These are phyloP conservation scores for Protomyces macrosporus DNA, from an alignment of 1,139 yeast species.

Conservation along the genomic window DNA sequence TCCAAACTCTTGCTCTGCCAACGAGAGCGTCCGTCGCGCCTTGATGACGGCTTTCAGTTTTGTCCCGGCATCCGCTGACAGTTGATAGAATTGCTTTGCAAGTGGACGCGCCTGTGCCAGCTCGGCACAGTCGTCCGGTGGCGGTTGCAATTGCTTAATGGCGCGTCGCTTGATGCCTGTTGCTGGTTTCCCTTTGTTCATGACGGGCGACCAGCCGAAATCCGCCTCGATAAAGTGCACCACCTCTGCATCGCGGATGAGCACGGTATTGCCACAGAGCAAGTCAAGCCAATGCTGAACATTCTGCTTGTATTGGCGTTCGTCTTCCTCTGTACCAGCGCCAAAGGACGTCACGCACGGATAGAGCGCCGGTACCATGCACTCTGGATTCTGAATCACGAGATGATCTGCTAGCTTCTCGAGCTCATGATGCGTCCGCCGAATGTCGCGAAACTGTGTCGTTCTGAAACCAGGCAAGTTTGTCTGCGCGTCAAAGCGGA, in stretches of 20 bases:
- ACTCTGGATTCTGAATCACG: slow-evolving; percentile 77
- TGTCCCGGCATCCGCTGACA: slow-evolving; percentile 52
- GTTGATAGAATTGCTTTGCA: slow-evolving; percentile 68
- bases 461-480: slow-evolving; percentile 75
- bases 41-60: slow-evolving; percentile 54
- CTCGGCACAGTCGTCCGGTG: slow-evolving; percentile 78
- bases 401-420: slow-evolving; percentile 70
- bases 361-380: slow-evolving; percentile 88
- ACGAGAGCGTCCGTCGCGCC: slow-evolving; percentile 43
- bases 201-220: slow-evolving; percentile 53
- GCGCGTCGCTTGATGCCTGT: slow-evolving; percentile 85
- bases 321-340: slow-evolving; percentile 76
- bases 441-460: slow-evolving; percentile 60
- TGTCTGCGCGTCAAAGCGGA: slow-evolving; percentile 49
- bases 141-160: slow-evolving; percentile 83
- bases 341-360: slow-evolving; percentile 70
- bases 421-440: slow-evolving; percentile 77
- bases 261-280: slow-evolving; percentile 64
- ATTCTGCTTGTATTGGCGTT: slow-evolving; percentile 49
- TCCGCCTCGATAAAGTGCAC: slow-evolving; percentile 84
- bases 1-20: slow-evolving; percentile 62
- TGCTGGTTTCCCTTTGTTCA: slow-evolving; percentile 52
- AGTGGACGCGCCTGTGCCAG: slow-evolving; percentile 81
- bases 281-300: slow-evolving; percentile 88
- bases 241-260: slow-evolving; percentile 82